A percentile compares a stretch with the other conserved stretches of the same genome.
Conservation (phyloP, 768 basidiomycete genomes). For the Mycena leptocephala region DNA sequence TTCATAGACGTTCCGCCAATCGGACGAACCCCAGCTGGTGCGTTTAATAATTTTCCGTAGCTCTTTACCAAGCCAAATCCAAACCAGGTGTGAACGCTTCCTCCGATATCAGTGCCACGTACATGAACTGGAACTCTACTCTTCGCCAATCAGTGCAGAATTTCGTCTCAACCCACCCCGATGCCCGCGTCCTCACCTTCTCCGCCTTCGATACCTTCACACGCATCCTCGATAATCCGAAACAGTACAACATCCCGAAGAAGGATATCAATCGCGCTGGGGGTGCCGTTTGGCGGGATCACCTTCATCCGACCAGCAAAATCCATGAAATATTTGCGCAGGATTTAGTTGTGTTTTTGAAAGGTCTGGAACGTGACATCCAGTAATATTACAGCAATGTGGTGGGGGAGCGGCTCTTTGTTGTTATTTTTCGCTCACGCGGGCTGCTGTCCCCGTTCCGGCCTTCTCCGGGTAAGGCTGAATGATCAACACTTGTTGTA, state of each 20-base stretch:
- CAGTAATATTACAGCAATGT: neutral
- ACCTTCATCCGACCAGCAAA: constrained; percentile 67
- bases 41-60: neutral
- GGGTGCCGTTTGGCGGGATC: constrained; percentile 67
- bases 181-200: constrained; percentile 65
- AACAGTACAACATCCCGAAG: constrained; percentile 54
- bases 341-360: constrained; percentile 59
- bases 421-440: no score
- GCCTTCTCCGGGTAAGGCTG: neutral
- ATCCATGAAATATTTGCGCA: constrained; percentile 66
- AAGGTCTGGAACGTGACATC: neutral
- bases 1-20: constrained; percentile 76
- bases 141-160: constrained; percentile 49
- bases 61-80: neutral
- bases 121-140: constrained; percentile 61
- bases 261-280: constrained; percentile 50
- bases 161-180: constrained; percentile 60
- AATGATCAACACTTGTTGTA: neutral
- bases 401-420: no score
- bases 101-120: constrained; percentile 31
- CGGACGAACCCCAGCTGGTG: constrained; percentile 63
- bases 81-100: neutral
- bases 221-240: constrained; percentile 63
- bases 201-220: constrained; percentile 66
- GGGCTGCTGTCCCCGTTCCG: no score